A percentile compares a stretch with the other conserved stretches of the same genome.
phyloP scores from a whole-genome alignment of 352 stramenopile genomes.

The Phytophthora cryptogea region DNA sequence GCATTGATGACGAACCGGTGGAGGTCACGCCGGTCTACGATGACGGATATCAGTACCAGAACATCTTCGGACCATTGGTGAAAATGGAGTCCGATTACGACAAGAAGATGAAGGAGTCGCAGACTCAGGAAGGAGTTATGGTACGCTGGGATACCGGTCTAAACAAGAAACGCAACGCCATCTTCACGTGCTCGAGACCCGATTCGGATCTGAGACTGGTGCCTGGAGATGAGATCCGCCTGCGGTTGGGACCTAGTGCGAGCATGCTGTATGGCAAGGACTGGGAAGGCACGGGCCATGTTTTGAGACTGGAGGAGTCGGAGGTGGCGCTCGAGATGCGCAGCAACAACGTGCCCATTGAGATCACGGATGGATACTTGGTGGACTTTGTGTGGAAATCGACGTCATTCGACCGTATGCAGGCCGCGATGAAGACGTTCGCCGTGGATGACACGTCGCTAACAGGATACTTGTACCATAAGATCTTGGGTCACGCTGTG shows the following conservation, averaged over 20 bases:
- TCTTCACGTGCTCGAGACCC: slow-evolving; percentile 93
- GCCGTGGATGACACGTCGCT: slow-evolving; percentile 98
- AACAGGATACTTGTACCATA: slow-evolving; percentile 99
- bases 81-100: slow-evolving; percentile 99
- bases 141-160: slow-evolving; percentile 96
- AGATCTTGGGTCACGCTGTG: slow-evolving; percentile 97
- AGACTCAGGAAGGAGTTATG: slow-evolving; percentile 94
- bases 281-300: slow-evolving; percentile 96
- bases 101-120: slow-evolving; percentile 98
- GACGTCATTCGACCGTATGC: slow-evolving; percentile 99
- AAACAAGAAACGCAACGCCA: slow-evolving; percentile 96
- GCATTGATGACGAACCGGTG: slow-evolving; percentile 89
- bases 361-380: slow-evolving; percentile 96
- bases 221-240: slow-evolving; percentile 96
- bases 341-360: slow-evolving; percentile 78
- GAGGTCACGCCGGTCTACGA: slow-evolving; percentile 94
- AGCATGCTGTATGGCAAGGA: slow-evolving; percentile 83
- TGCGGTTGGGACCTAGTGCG: slow-evolving; percentile 88
- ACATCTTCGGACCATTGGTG: slow-evolving; percentile 98
- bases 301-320: slow-evolving; percentile 85
- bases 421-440: slow-evolving; percentile 98
- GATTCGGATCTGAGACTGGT: slow-evolving; percentile 92
- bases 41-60: slow-evolving; percentile 99
- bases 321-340: slow-evolving; percentile 89
- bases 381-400: slow-evolving; percentile 99